phyloP scores from a whole-genome alignment of 352 stramenopile genomes.

The Phytophthora fragariae region DNA sequence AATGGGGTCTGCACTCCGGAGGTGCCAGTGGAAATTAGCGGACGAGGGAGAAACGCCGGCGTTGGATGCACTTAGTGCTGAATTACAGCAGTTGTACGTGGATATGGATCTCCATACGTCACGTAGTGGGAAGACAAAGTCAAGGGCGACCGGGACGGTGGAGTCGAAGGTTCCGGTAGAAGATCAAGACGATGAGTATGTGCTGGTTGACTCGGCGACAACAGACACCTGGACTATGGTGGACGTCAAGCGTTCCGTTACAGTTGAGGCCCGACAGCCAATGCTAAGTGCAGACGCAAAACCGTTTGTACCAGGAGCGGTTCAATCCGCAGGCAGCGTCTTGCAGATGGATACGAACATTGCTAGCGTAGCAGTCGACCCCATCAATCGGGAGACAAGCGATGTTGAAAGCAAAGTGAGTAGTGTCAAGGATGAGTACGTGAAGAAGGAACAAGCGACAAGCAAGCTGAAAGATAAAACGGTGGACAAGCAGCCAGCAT shows the following conservation, averaged over 20 bases:
- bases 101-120: slow-evolving; percentile 41
- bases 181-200: slow-evolving; percentile 26
- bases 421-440: no score
- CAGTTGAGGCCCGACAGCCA: slow-evolving; percentile 6
- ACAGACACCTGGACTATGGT: slow-evolving; percentile 24
- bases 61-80: slow-evolving; percentile 33
- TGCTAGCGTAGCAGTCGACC: background rate
- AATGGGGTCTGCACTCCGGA: slow-evolving; percentile 43
- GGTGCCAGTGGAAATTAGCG: slow-evolving; percentile 36
- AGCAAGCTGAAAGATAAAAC: slow-evolving; percentile 2
- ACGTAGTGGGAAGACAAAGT: slow-evolving; percentile 11
- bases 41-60: slow-evolving; percentile 34
- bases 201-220: slow-evolving; percentile 20
- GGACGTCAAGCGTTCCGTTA: slow-evolving; percentile 19
- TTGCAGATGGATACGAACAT: background rate
- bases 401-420: background rate
- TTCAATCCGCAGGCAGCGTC: background rate
- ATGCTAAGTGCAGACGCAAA: slow-evolving; percentile 26
- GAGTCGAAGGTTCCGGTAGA: background rate
- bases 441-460: slow-evolving; percentile 6
- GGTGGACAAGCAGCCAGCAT: slow-evolving; percentile 3
- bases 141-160: background rate
- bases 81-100: slow-evolving; percentile 48
- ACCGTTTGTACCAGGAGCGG: slow-evolving; percentile 21
- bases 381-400: background rate